Conservation (phyloP, 495 filamentous ascomycete species). For the Daldinia loculata region DNA sequence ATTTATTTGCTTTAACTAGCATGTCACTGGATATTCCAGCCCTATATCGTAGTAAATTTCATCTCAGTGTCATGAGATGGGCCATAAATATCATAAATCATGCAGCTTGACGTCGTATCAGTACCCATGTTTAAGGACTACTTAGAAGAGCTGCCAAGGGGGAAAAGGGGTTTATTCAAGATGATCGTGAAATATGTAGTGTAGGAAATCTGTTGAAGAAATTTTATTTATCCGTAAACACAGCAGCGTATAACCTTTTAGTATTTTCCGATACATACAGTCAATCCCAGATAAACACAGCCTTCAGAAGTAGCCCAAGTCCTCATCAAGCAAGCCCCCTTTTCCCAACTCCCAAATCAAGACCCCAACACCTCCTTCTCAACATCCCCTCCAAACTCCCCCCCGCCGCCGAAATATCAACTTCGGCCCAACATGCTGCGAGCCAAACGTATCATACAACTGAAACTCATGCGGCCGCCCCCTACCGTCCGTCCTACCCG, state of each 20-base stretch:
- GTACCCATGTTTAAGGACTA: too few species aligned
- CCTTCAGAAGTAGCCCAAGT: neutral
- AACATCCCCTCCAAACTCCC: neutral
- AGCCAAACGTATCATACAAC: conserved; percentile 1
- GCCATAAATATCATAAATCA: too few species aligned
- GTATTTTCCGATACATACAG: neutral
- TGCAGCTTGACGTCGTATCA: too few species aligned
- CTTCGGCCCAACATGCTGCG: conserved; percentile 7
- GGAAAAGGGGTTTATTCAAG: neutral
- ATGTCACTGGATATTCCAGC: too few species aligned
- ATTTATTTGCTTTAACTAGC: too few species aligned
- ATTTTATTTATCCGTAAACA: neutral
- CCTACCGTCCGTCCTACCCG: neutral
- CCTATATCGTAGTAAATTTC: too few species aligned
- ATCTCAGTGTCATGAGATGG: too few species aligned
- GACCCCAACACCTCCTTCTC: neutral
- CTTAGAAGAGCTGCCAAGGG: neutral
- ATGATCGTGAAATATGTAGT: neutral
- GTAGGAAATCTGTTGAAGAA: neutral
- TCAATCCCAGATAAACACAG: neutral
- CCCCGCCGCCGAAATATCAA: neutral
- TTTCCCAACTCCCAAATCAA: neutral
- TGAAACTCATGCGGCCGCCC: neutral
- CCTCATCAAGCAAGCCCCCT: neutral
- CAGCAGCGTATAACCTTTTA: neutral